Evolutionary conservation across 768 basidiomycete genomes (phyloP).

Genomic region (Pisolithus orientalis): DNA sequence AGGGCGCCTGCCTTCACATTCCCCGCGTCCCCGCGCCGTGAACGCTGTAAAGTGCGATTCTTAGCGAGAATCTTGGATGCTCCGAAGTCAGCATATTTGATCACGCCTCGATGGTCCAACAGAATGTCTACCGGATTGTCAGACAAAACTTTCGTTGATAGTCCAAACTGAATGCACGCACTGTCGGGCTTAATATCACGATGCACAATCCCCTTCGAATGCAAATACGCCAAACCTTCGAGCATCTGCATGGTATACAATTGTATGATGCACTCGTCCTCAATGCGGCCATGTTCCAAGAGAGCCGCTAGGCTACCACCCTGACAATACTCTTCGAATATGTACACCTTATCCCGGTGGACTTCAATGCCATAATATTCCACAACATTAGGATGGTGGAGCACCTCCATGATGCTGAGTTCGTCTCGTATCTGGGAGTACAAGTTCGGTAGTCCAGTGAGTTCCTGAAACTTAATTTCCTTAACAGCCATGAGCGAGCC

Average conservation of each 20-base stretch:
- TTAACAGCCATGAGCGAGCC: slow-evolving; percentile 98
- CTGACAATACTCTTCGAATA: slow-evolving; percentile 98
- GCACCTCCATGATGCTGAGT: slow-evolving; percentile 95
- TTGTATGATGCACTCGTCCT: slow-evolving; percentile 93
- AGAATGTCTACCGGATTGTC: slow-evolving; percentile 68
- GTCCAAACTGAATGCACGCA: slow-evolving; percentile 36
- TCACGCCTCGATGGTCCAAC: slow-evolving; percentile 81
- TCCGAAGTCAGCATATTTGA: slow-evolving; percentile 97
- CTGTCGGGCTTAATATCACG: slow-evolving; percentile 99
- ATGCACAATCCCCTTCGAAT: slow-evolving; percentile 88
- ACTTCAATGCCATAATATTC: slow-evolving; percentile 99
- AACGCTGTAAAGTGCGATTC: slow-evolving; percentile 73
- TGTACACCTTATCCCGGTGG: slow-evolving; percentile 97
- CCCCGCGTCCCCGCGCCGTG: slow-evolving; percentile 51
- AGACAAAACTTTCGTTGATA: background rate
- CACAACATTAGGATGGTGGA: slow-evolving; percentile 95
- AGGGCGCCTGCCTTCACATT: slow-evolving; percentile 30
- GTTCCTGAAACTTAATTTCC: slow-evolving; percentile 95
- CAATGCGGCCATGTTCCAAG: slow-evolving; percentile 89
- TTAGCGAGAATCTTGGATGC: slow-evolving; percentile 94
- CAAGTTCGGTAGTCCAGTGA: slow-evolving; percentile 80
- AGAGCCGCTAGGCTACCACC: slow-evolving; percentile 88
- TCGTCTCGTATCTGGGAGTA: slow-evolving; percentile 95
- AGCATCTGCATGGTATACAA: slow-evolving; percentile 97
- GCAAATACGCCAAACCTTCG: slow-evolving; percentile 89